Percentiles rank a stretch among this genome's conserved stretches.
Conservation (phyloP, 2,329 filamentous ascomycete species). For the Ceratocystiopsis minuta region DNA sequence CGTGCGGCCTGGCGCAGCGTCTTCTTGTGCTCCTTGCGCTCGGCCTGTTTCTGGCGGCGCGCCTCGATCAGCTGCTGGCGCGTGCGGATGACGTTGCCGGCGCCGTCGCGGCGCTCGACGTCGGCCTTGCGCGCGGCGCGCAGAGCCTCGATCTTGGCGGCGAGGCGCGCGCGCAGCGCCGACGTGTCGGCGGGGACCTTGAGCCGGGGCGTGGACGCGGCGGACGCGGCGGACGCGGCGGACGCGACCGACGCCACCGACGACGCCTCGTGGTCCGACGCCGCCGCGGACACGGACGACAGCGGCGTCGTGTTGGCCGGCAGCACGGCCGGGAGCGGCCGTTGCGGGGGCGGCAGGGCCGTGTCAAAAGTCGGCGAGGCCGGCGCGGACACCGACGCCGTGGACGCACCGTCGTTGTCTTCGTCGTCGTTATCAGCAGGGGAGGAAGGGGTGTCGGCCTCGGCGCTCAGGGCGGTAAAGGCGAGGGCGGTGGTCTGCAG, state of each 20-base stretch:
- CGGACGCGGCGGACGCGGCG: background rate
- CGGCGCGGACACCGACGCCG: conserved; percentile 19
- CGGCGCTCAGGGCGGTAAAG: too few relatives aligned
- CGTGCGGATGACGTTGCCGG: conserved; percentile 67
- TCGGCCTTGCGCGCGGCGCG: conserved; percentile 78
- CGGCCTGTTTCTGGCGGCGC: conserved; percentile 69
- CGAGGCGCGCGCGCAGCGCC: conserved; percentile 58
- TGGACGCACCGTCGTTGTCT: conserved; percentile 21
- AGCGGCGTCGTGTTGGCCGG: too few relatives aligned
- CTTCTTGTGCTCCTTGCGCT: conserved; percentile 78
- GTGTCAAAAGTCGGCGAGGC: conserved; percentile 45
- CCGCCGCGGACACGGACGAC: too few relatives aligned
- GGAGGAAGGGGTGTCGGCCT: too few relatives aligned
- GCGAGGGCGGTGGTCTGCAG: too few relatives aligned
- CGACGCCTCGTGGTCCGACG: too few relatives aligned
- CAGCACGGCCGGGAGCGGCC: too few relatives aligned
- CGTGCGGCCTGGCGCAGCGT: conserved; percentile 61
- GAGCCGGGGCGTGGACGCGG: conserved; percentile 2
- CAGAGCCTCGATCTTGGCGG: conserved; percentile 67
- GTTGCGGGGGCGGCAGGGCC: conserved; percentile 10
- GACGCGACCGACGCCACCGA: conserved; percentile 12
- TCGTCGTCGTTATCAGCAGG: conserved; percentile 29
- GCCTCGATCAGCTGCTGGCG: conserved; percentile 85
- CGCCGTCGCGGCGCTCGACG: conserved; percentile 25
- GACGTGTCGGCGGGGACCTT: conserved; percentile 46